Conservation (phyloP, 208 protist genomes). For the Crithidia brevicula region DNA sequence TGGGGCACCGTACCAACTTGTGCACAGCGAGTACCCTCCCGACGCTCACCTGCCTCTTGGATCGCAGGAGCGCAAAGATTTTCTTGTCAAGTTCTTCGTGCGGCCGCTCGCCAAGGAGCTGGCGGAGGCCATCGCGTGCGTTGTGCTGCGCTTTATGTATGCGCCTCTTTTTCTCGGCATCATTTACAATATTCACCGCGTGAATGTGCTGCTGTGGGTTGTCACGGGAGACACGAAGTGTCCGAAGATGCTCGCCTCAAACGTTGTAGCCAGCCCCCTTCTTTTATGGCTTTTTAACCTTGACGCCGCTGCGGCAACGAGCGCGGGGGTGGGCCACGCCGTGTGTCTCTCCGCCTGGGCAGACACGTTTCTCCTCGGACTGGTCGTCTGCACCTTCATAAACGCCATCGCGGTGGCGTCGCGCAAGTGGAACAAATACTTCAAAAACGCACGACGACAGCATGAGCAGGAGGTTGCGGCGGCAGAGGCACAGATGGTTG, state of each 20-base stretch:
- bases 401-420: slow-evolving; percentile 13
- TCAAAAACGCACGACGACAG: slow-evolving; percentile 1
- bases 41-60: slow-evolving; percentile 18
- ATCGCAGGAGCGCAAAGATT: slow-evolving; percentile 14
- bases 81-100: slow-evolving; percentile 17
- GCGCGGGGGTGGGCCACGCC: background rate
- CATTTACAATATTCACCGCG: slow-evolving; percentile 26
- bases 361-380: slow-evolving; percentile 24
- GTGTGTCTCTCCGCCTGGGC: slow-evolving; percentile 19
- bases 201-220: slow-evolving; percentile 16
- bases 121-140: slow-evolving; percentile 9
- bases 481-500: no score
- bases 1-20: slow-evolving; percentile 46
- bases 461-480: slow-evolving; percentile 9
- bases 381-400: slow-evolving; percentile 24
- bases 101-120: slow-evolving; percentile 24
- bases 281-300: slow-evolving; percentile 8
- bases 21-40: slow-evolving; percentile 32
- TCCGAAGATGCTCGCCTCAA: background rate
- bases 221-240: background rate
- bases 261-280: background rate
- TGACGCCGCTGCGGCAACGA: background rate
- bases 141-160: slow-evolving; percentile 34
- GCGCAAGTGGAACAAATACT: slow-evolving; percentile 32
- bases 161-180: slow-evolving; percentile 32